A percentile compares a stretch with the other conserved stretches of the same genome.
Conservation (phyloP, 202 grass and related monocot genomes). For the Digitaria exilis region DNA sequence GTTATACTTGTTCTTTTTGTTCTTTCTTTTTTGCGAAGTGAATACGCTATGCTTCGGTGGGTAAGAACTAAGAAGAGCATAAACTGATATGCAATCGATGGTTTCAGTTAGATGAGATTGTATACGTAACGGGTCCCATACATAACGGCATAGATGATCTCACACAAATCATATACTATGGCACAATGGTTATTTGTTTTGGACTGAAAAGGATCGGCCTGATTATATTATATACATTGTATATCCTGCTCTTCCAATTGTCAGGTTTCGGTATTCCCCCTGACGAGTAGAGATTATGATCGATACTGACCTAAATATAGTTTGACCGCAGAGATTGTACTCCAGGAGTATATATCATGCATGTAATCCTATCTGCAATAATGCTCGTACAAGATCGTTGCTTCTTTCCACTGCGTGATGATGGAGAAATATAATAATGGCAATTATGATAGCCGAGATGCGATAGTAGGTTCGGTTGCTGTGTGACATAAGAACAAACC, state of each 20-base stretch:
- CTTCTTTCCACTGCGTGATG: conserved; percentile 20
- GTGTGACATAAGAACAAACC: conserved; percentile 44
- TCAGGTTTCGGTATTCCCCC: neutral
- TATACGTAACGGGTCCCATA: neutral
- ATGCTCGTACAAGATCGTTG: neutral
- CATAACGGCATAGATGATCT: neutral
- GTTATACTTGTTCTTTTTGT: no score
- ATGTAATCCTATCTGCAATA: neutral
- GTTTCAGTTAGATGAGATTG: neutral
- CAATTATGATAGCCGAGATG: neutral
- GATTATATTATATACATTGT: neutral
- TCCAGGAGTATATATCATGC: neutral
- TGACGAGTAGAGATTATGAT: neutral
- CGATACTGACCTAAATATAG: neutral
- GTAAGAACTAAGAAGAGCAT: conserved; percentile 1
- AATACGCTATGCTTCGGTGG: neutral
- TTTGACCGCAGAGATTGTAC: neutral
- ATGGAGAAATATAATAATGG: conserved; percentile 1
- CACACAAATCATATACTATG: neutral
- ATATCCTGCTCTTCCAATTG: neutral
- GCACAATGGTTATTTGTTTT: neutral
- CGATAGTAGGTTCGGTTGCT: conserved; percentile 36
- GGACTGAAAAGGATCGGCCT: neutral
- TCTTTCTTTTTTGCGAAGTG: no score
- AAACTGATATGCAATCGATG: neutral